Percentiles rank a stretch among this genome's conserved stretches.
phyloP scores from a whole-genome alignment of 768 basidiomycete species.

The Hygrocybe coccinea region DNA sequence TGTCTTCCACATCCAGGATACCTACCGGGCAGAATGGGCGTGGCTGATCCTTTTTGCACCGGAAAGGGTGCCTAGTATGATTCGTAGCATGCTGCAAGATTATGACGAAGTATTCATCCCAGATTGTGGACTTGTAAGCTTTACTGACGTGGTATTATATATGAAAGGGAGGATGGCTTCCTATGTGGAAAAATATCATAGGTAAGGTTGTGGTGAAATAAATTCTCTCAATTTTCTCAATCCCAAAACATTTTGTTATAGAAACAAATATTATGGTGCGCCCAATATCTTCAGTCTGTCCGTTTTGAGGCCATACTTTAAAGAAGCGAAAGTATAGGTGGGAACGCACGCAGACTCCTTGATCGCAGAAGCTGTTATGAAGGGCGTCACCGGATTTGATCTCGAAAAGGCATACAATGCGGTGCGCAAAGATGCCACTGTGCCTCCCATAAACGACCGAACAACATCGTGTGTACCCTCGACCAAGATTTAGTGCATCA shows the following conservation, averaged over 20 bases:
- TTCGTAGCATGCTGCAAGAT: constrained; percentile 76
- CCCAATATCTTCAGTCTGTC: background rate
- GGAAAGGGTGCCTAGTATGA: constrained; percentile 70
- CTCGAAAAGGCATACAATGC: constrained; percentile 64
- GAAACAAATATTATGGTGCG: constrained; percentile 82
- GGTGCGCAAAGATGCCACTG: constrained; percentile 67
- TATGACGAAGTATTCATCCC: constrained; percentile 50
- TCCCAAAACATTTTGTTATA: constrained; percentile 6
- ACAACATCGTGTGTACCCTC: constrained; percentile 41
- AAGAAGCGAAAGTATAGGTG: constrained; percentile 39
- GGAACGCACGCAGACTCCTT: constrained; percentile 78
- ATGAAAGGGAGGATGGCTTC: constrained; percentile 67
- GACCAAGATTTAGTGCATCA: background rate
- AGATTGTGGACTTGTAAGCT: constrained; percentile 9
- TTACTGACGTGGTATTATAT: background rate
- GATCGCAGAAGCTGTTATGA: constrained; percentile 64
- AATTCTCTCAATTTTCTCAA: background rate
- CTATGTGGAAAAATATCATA: constrained; percentile 88
- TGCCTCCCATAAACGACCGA: constrained; percentile 54
- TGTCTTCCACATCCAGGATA: constrained; percentile 46
- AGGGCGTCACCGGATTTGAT: constrained; percentile 63
- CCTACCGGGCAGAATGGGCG: constrained; percentile 73
- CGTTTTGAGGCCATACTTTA: background rate
- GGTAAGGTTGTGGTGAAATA: constrained; percentile 31
- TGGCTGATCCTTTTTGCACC: constrained; percentile 75